phyloP scores from a whole-genome alignment of 305 asterid species.

The Plantago coronopus region DNA sequence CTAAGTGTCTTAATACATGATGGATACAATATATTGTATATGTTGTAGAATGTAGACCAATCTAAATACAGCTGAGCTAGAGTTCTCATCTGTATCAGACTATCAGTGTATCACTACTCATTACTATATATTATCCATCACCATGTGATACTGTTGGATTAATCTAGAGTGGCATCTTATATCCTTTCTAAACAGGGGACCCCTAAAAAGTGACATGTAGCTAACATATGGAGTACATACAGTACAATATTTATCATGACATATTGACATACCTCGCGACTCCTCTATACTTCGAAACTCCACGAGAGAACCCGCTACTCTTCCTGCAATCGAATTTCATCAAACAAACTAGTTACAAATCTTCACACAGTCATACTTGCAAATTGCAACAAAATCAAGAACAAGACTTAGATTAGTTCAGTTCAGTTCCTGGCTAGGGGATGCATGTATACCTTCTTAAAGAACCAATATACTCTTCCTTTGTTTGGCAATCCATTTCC shows the following conservation, averaged over 20 bases:
- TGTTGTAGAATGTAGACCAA: too few species aligned
- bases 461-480: constrained; percentile 83
- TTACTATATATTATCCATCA: too few species aligned
- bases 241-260: not conserved
- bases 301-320: constrained; percentile 95
- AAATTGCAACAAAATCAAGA: not conserved
- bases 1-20: not conserved
- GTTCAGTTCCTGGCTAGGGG: not conserved
- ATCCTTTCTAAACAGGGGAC: not conserved
- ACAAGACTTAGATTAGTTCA: not conserved
- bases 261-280: constrained; percentile 68
- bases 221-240: not conserved
- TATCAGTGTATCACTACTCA: not conserved
- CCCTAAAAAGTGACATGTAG: not conserved
- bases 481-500: constrained; percentile 76
- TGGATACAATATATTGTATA: too few species aligned
- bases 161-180: too few species aligned
- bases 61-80: not conserved
- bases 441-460: constrained; percentile 52
- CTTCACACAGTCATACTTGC: not conserved
- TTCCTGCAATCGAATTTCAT: constrained; percentile 42
- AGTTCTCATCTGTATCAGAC: not conserved
- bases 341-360: not conserved
- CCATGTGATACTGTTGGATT: too few species aligned
- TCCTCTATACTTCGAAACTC: constrained; percentile 95